Percentiles rank a stretch among this genome's conserved stretches.
Evolutionary conservation across 768 basidiomycete species (phyloP).

Genomic region (Trametes villosa): DNA sequence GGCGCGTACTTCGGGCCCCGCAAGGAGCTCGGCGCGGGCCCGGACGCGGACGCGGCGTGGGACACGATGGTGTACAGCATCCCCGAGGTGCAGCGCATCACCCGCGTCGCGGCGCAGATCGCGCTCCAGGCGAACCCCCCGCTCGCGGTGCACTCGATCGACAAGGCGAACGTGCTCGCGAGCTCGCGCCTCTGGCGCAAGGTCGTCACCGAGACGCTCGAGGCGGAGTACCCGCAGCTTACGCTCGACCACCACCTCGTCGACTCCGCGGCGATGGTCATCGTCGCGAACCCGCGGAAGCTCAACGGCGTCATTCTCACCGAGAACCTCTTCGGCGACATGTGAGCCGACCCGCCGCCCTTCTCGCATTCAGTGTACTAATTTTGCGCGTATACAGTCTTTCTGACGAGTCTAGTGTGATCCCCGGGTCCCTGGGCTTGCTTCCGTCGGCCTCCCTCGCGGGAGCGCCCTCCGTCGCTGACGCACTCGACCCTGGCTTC

Average conservation of each 20-base stretch:
- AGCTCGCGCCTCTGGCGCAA: slow-evolving; percentile 93
- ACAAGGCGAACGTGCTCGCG: slow-evolving; percentile 99
- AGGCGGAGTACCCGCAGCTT: slow-evolving; percentile 86
- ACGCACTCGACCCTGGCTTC: slow-evolving; percentile 55
- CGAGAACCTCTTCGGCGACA: slow-evolving; percentile 96
- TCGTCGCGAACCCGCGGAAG: slow-evolving; percentile 87
- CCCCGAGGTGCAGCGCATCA: slow-evolving; percentile 90
- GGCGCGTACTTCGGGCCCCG: slow-evolving; percentile 95
- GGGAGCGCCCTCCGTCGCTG: slow-evolving; percentile 67
- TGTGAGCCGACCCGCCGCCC: slow-evolving; percentile 57
- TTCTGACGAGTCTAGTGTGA: slow-evolving; percentile 95
- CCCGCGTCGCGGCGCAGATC: slow-evolving; percentile 93
- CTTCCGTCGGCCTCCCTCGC: slow-evolving; percentile 96
- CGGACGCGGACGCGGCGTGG: slow-evolving; percentile 74
- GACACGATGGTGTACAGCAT: slow-evolving; percentile 95
- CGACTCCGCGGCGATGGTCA: slow-evolving; percentile 95
- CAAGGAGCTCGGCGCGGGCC: slow-evolving; percentile 77
- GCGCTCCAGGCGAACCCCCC: slow-evolving; percentile 84
- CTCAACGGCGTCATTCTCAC: slow-evolving; percentile 95
- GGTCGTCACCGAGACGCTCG: slow-evolving; percentile 84
- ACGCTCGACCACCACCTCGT: slow-evolving; percentile 90
- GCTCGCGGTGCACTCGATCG: slow-evolving; percentile 87
- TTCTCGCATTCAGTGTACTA: not conserved
- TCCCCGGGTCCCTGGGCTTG: slow-evolving; percentile 95
- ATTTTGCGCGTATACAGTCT: slow-evolving; percentile 53